Evolutionary conservation across 208 protist species (phyloP).

Genomic region (Herpetomonas samuelpessoai): DNA sequence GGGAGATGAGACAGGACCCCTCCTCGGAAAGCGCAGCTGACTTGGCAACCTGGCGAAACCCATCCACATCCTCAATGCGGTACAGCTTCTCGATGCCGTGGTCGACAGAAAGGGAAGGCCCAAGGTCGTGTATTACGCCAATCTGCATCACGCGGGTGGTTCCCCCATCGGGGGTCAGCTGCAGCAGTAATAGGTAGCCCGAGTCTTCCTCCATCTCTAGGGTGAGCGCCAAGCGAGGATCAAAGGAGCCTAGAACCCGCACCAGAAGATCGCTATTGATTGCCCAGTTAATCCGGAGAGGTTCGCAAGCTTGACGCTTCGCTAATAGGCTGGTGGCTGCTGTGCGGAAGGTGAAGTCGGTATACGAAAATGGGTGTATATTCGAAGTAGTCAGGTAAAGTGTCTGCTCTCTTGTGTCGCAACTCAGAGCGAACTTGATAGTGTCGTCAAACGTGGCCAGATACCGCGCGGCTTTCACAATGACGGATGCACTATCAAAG

Average conservation of each 20-base stretch:
- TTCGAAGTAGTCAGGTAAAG: slow-evolving; percentile 32
- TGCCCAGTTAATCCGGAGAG: slow-evolving; percentile 29
- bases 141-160: slow-evolving; percentile 39
- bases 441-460: slow-evolving; percentile 40
- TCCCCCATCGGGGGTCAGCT: slow-evolving; percentile 24
- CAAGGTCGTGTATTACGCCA: slow-evolving; percentile 56
- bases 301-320: slow-evolving; percentile 14
- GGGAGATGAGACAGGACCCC: slow-evolving; percentile 32
- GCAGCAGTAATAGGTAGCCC: slow-evolving; percentile 39
- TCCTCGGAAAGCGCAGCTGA: slow-evolving; percentile 39
- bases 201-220: slow-evolving; percentile 38
- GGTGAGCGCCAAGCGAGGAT: slow-evolving; percentile 26
- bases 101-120: slow-evolving; percentile 51
- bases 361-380: slow-evolving; percentile 59
- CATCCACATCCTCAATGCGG: slow-evolving; percentile 36
- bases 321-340: not conserved
- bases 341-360: slow-evolving; percentile 32
- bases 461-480: slow-evolving; percentile 23
- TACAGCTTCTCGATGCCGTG: slow-evolving; percentile 37
- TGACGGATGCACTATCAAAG: slow-evolving; percentile 21
- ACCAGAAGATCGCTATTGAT: slow-evolving; percentile 44
- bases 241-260: slow-evolving; percentile 46
- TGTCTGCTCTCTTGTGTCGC: slow-evolving; percentile 10
- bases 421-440: slow-evolving; percentile 29
- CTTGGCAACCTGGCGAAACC: slow-evolving; percentile 46